phyloP scores from a whole-genome alignment of 805 yeast species.

The Nakazawaea anatomiae region DNA sequence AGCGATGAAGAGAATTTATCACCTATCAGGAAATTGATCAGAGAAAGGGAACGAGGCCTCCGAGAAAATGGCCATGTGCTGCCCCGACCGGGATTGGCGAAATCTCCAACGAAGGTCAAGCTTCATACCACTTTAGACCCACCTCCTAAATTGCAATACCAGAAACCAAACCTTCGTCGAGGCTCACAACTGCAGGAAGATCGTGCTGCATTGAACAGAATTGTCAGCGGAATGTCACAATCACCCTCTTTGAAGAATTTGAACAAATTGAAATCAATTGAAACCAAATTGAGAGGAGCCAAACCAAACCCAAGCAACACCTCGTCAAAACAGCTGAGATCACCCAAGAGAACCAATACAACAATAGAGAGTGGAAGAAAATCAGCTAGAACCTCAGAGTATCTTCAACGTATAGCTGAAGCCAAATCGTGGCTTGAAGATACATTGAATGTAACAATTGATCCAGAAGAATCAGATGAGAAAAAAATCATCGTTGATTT shows the following conservation, averaged over 20 bases:
- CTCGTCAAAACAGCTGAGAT: neutral
- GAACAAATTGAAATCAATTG: constrained; percentile 24
- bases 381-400: constrained; percentile 30
- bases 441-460: constrained; percentile 19
- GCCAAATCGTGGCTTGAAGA: constrained; percentile 45
- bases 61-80: constrained; percentile 23
- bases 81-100: constrained; percentile 16
- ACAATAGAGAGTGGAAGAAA: constrained; percentile 5
- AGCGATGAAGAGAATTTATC: constrained; percentile 14
- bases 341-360: constrained; percentile 6
- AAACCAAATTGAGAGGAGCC: constrained; percentile 17
- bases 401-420: constrained; percentile 47
- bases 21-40: constrained; percentile 27
- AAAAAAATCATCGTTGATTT: constrained; percentile 36
- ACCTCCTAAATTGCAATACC: constrained; percentile 3
- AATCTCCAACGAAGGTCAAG: constrained; percentile 4
- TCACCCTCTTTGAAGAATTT: constrained; percentile 31
- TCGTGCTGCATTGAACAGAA: constrained; percentile 24
- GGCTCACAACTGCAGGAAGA: constrained; percentile 18
- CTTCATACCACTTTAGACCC: neutral
- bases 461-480: constrained; percentile 24
- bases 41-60: constrained; percentile 22
- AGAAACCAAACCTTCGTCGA: constrained; percentile 4
- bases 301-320: constrained; percentile 2
- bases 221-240: constrained; percentile 25